Conservation (phyloP, 179 eudicot species). For the Beta corolliflora region DNA sequence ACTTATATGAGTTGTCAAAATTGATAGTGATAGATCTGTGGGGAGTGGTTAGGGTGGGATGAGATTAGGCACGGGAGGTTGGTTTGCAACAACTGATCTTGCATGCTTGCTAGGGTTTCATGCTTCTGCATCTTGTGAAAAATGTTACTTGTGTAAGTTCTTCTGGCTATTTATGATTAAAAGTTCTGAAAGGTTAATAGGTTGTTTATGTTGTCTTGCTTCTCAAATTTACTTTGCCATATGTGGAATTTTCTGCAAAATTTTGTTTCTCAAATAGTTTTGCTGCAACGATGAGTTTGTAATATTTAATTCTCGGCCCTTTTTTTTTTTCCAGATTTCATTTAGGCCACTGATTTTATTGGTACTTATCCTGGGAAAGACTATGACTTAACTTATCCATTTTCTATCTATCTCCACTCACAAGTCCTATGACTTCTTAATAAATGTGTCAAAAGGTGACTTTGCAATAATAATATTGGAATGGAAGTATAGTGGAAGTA, state of each 20-base stretch:
- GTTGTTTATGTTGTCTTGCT: neutral
- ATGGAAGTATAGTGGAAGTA: no score
- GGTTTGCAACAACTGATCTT: slow-evolving; percentile 21
- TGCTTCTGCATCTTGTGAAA: slow-evolving; percentile 5
- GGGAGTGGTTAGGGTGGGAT: neutral
- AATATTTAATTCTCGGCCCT: no score
- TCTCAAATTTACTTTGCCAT: neutral
- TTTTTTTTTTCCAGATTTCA: no score
- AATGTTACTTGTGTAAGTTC: slow-evolving; percentile 26
- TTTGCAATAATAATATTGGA: no score
- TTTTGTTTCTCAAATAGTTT: neutral
- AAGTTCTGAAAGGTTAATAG: slow-evolving; percentile 6
- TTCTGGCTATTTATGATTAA: slow-evolving; percentile 17
- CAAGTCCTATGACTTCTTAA: no score
- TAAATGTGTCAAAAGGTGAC: no score
- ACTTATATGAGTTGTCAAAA: slow-evolving; percentile 8
- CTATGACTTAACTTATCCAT: no score
- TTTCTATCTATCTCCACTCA: no score
- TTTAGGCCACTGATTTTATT: no score
- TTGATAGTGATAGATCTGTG: neutral
- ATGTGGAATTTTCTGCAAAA: neutral
- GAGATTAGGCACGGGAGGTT: neutral
- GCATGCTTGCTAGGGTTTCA: neutral
- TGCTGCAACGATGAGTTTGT: no score
- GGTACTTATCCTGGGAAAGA: no score